Percentiles rank a stretch among this genome's conserved stretches.
phyloP scores from a whole-genome alignment of 2,329 filamentous ascomycete species.

The Daldinia sp. region DNA sequence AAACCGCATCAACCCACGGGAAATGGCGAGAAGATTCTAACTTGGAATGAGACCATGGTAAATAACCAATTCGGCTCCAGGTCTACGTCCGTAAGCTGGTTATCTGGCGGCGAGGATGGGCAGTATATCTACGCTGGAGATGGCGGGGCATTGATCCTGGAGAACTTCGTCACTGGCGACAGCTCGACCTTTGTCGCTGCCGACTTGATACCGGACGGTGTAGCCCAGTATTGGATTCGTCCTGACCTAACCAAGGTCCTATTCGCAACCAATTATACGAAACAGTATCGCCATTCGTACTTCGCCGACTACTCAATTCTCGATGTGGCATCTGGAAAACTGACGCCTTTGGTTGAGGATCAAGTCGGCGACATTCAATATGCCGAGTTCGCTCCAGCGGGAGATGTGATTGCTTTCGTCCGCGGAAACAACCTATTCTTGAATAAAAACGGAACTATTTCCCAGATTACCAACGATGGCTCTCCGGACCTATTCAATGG shows the following conservation, averaged over 20 bases:
- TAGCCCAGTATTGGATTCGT: conserved; percentile 68
- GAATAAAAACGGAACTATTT: conserved; percentile 61
- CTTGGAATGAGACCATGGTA: conserved; percentile 67
- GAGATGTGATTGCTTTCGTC: conserved; percentile 71
- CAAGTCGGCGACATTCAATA: conserved; percentile 73
- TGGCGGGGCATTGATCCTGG: conserved; percentile 64
- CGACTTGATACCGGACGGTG: conserved; percentile 63
- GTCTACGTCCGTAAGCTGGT: conserved; percentile 63
- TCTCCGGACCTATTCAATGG: conserved; percentile 69
- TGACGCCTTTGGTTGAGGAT: conserved; percentile 63
- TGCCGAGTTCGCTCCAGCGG: conserved; percentile 66
- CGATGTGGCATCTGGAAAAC: conserved; percentile 64
- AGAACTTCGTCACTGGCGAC: conserved; percentile 67
- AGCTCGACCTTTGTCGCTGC: conserved; percentile 65
- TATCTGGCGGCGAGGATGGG: conserved; percentile 66
- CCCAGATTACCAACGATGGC: conserved; percentile 67
- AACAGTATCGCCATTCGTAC: conserved; percentile 74
- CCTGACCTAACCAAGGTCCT: conserved; percentile 66
- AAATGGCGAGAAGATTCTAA: conserved; percentile 63
- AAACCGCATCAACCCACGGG: conserved; percentile 63
- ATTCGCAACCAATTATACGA: conserved; percentile 71
- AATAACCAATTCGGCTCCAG: conserved; percentile 55
- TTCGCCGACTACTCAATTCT: conserved; percentile 72
- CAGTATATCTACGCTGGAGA: conserved; percentile 63
- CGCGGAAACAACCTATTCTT: conserved; percentile 72